phyloP scores from a whole-genome alignment of 345 rosid genomes.

The Citrus sinensis region DVS_A1.0 CM039166.1:24438001-24438500 shows the following conservation, averaged over 20 bases:
- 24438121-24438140: neutral
- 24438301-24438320: conserved; percentile 71
- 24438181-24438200: neutral
- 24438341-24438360: conserved; percentile 53
- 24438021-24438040: neutral
- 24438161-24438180: neutral
- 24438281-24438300: conserved; percentile 79
- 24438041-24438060: neutral
- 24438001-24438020: neutral
- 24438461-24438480: conserved; percentile 74
- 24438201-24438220: neutral
- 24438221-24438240: neutral
- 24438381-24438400: conserved; percentile 41
- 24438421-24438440: conserved; percentile 24
- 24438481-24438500: conserved; percentile 43
- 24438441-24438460: conserved; percentile 64
- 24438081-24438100: neutral
- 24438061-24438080: neutral
- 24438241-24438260: conserved; percentile 4
- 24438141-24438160: neutral
- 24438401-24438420: conserved; percentile 30
- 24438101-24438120: neutral
- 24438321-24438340: conserved; percentile 85
- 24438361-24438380: conserved; percentile 45
- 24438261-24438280: conserved; percentile 46